Conservation (phyloP, 805 yeast genomes). For the Metahyphopichia silvanorum region DNA sequence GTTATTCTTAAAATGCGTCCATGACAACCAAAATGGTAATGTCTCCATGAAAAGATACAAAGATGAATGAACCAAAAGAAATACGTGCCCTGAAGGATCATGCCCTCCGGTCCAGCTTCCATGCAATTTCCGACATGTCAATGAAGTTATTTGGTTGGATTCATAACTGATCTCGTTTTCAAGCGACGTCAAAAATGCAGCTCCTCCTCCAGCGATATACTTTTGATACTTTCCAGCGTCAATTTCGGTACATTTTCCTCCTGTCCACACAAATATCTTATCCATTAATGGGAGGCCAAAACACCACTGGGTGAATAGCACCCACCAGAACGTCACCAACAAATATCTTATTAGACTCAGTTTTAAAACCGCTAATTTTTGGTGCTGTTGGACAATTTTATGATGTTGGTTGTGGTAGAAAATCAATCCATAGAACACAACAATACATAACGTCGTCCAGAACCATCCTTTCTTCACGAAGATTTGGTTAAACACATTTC, state of each 20-base stretch:
- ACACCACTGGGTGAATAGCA: slow-evolving; percentile 81
- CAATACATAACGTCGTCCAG: slow-evolving; percentile 59
- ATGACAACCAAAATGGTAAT: slow-evolving; percentile 33
- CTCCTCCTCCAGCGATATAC: no score
- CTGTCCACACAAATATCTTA: slow-evolving; percentile 70
- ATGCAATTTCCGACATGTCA: slow-evolving; percentile 42
- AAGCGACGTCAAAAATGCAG: background rate
- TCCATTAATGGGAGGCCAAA: slow-evolving; percentile 90
- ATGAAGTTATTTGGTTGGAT: slow-evolving; percentile 24
- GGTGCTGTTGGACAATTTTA: slow-evolving; percentile 3
- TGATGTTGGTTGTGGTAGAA: slow-evolving; percentile 6
- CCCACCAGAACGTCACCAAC: slow-evolving; percentile 76
- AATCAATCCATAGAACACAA: slow-evolving; percentile 21
- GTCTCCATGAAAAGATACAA: slow-evolving; percentile 66
- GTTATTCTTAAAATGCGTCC: slow-evolving; percentile 11
- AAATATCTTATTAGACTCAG: slow-evolving; percentile 41
- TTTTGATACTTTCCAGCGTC: slow-evolving; percentile 4
- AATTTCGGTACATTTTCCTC: slow-evolving; percentile 66
- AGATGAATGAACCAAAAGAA: slow-evolving; percentile 65
- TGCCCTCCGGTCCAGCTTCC: slow-evolving; percentile 82
- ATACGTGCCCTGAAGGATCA: slow-evolving; percentile 95
- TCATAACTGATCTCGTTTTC: slow-evolving; percentile 8
- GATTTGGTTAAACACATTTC: slow-evolving; percentile 62
- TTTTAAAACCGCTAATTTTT: slow-evolving; percentile 5
- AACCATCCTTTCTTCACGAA: slow-evolving; percentile 93